Evolutionary conservation across 2,329 filamentous ascomycete species (phyloP).

Genomic region (Fusarium avenaceum): DNA sequence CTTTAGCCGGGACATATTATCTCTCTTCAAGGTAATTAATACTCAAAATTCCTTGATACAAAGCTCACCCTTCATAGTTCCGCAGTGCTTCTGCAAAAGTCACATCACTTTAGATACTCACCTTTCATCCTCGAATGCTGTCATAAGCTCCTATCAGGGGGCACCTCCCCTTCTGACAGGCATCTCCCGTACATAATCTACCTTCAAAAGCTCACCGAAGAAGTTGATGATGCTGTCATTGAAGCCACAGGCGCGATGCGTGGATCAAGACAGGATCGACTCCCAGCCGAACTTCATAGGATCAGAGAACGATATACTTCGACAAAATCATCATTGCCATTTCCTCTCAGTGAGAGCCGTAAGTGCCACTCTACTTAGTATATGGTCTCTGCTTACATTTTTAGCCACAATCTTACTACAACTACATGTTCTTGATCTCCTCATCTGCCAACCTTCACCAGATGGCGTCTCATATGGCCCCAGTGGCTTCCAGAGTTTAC

Average conservation of each 20-base stretch:
- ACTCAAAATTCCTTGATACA: accelerated
- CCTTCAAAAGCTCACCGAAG: slow-evolving; percentile 51
- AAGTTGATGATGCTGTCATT: slow-evolving; percentile 48
- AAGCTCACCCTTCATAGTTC: slow-evolving; percentile 3
- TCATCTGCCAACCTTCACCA: slow-evolving; percentile 50
- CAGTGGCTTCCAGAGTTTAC: slow-evolving; percentile 43
- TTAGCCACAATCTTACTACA: slow-evolving; percentile 49
- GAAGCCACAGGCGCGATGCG: slow-evolving; percentile 19
- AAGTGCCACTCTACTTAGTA: background rate
- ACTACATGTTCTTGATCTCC: slow-evolving; percentile 49
- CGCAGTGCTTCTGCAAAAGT: slow-evolving; percentile 52
- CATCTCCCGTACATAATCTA: slow-evolving; percentile 51
- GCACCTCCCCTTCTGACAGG: slow-evolving; percentile 44
- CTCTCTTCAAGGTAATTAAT: slow-evolving; percentile 49
- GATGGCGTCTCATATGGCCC: slow-evolving; percentile 48
- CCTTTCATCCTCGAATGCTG: slow-evolving; percentile 50
- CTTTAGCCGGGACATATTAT: slow-evolving; percentile 52
- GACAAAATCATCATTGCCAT: slow-evolving; percentile 46
- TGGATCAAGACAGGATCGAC: slow-evolving; percentile 4
- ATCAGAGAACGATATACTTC: slow-evolving; percentile 39
- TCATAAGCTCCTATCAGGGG: slow-evolving; percentile 30
- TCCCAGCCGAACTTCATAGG: slow-evolving; percentile 37
- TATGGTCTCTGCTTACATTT: background rate
- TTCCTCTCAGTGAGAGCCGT: slow-evolving; percentile 52
- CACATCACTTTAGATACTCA: slow-evolving; percentile 47